Conservation (phyloP, 331 rosid species). For the Cydonia oblonga region DNA sequence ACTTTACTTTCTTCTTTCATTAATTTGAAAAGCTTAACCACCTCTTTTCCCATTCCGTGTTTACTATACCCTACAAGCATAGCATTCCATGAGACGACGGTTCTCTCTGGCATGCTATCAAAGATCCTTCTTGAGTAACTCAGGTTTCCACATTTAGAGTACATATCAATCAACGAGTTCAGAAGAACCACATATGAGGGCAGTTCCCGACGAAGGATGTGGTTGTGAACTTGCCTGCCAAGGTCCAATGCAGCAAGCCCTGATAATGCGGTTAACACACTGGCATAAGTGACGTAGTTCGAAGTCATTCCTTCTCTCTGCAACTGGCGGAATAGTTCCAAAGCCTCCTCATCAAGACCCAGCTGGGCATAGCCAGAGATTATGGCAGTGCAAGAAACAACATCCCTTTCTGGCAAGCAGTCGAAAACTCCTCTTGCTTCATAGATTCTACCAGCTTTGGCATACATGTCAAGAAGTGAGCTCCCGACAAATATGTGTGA, state of each 20-base stretch:
- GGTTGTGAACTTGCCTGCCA: slow-evolving; percentile 69
- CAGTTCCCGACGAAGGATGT: slow-evolving; percentile 42
- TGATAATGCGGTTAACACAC: slow-evolving; percentile 64
- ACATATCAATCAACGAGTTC: slow-evolving; percentile 77
- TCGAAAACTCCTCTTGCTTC: slow-evolving; percentile 57
- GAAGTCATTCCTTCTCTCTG: slow-evolving; percentile 61
- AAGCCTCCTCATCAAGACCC: slow-evolving; percentile 62
- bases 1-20: slow-evolving; percentile 54
- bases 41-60: slow-evolving; percentile 69
- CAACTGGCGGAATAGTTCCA: slow-evolving; percentile 48
- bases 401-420: slow-evolving; percentile 64
- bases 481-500: slow-evolving; percentile 66
- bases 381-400: slow-evolving; percentile 72
- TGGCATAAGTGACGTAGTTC: slow-evolving; percentile 67
- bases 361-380: slow-evolving; percentile 75
- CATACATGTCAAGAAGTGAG: slow-evolving; percentile 87
- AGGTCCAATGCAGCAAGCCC: slow-evolving; percentile 79
- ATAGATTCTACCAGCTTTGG: slow-evolving; percentile 57
- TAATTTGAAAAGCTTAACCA: slow-evolving; percentile 47
- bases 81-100: slow-evolving; percentile 76
- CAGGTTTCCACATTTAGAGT: slow-evolving; percentile 73
- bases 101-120: slow-evolving; percentile 55
- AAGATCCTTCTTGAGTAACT: slow-evolving; percentile 54
- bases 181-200: slow-evolving; percentile 58
- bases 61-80: slow-evolving; percentile 77